Evolutionary conservation across 768 basidiomycete species (phyloP), one percentile per base, ranked within the genome.

Genomic region (Pseudohyphozyma bogoriensis): DNA sequence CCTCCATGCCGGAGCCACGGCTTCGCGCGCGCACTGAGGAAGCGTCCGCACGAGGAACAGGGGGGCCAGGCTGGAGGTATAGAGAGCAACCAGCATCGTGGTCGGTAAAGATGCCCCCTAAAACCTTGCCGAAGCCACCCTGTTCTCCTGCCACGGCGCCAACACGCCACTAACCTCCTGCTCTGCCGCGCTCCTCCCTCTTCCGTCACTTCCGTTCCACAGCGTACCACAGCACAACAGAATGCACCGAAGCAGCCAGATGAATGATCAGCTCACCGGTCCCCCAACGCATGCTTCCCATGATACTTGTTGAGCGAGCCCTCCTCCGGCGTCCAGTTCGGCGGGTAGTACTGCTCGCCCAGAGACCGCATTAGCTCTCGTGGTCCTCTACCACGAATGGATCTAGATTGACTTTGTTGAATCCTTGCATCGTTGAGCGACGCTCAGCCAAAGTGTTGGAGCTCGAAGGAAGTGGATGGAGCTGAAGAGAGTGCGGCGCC

Each of bases 231-330:
- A 29, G 2, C 29, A 12, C 47, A 15, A 5, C 26, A 42, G 47
- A 28, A 35, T 12, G 11, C 2, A 7, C 32, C 2, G 5, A 9
- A 56, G n/a, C n/a, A n/a, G n/a, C n/a, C n/a, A n/a, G n/a, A n/a
- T n/a, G n/a, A n/a, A n/a, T n/a, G n/a, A n/a, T n/a, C n/a, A n/a
- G n/a, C 61, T 35, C 15, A 58, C 65, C 65, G 62, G 24, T 67
- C 60, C 5, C 66, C 66, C 11, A 95, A 76, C 1, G 92, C 91
- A 79, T 96, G 92, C 74, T 93, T 95, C 56, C 92, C 77, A 49
- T 73, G 72, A 40, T 73, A 71, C 20, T 64, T 66, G 64, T 78
- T 78, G 44, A 77, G 69, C 46, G 81, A 80, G 70, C 86, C 83
- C 70, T 85, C 80, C 64, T 80, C 79, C 6, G 80, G 82, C 62